A percentile compares a stretch with the other conserved stretches of the same genome.
phyloP scores from a whole-genome alignment of 495 filamentous ascomycete species.

The Evansstolkia leycettana region DNA sequence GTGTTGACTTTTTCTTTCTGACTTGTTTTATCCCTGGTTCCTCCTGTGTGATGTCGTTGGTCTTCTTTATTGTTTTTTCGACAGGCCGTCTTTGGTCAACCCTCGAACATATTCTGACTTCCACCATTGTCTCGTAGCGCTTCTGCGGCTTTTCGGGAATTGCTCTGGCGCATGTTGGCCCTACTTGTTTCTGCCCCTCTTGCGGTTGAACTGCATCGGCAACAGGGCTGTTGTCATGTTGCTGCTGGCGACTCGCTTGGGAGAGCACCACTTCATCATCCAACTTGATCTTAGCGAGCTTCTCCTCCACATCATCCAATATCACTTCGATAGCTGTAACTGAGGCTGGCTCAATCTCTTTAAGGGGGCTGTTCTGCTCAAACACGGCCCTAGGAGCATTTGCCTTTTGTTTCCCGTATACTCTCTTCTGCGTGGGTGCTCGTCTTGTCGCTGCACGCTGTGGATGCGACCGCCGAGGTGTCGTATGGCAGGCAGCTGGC shows the following conservation, averaged over 20 bases:
- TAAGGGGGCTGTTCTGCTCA: constrained; percentile 23
- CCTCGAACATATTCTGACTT: constrained; percentile 16
- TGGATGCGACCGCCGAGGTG: not conserved
- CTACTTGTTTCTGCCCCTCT: not conserved
- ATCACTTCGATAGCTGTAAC: constrained; percentile 3
- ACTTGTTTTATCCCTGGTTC: constrained; percentile 3
- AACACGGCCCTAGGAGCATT: constrained; percentile 31
- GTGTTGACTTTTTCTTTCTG: constrained; percentile 6
- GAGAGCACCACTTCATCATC: too few species aligned
- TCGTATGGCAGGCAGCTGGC: not conserved
- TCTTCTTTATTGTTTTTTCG: constrained; percentile 4
- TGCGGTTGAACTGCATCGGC: too few species aligned
- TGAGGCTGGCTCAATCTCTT: not conserved
- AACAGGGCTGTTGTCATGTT: too few species aligned
- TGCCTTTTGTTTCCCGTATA: constrained; percentile 31
- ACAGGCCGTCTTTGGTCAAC: not conserved
- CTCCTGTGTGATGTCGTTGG: not conserved
- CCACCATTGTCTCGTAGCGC: constrained; percentile 18
- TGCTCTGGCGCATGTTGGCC: not conserved
- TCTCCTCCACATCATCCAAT: constrained; percentile 18
- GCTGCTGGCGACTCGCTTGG: too few species aligned
- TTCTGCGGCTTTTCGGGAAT: not conserved
- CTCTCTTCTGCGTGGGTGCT: constrained; percentile 18
- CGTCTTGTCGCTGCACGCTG: constrained; percentile 1
- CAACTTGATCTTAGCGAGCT: constrained; percentile 24